These are phyloP conservation scores for Coprinopsis cinerea DNA, from an alignment of 768 basidiomycete species.

Conservation along the genomic window DNA sequence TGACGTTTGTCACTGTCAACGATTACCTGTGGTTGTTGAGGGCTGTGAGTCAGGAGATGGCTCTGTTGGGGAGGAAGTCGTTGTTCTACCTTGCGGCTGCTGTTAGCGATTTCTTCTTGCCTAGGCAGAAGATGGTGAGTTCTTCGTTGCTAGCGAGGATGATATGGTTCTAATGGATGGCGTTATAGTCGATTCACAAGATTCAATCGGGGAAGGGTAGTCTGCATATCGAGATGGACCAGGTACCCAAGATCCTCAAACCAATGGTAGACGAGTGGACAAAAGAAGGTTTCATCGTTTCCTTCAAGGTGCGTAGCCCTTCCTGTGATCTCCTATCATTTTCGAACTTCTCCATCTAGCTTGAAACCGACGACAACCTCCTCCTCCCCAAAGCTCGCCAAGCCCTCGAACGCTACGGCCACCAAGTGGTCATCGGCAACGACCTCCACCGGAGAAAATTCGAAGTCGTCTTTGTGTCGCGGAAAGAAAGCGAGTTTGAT, in stretches of 20 bases:
- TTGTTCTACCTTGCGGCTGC: conserved; percentile 98
- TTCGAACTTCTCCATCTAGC: conserved; percentile 37
- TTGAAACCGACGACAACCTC: conserved; percentile 83
- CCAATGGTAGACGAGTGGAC: conserved; percentile 95
- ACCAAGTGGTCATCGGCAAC: conserved; percentile 97
- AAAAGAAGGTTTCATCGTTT: conserved; percentile 84
- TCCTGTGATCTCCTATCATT: background rate
- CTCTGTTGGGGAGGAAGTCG: conserved; percentile 57
- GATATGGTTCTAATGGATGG: background rate
- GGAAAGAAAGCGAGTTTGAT: conserved; percentile 33
- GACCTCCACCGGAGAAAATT: conserved; percentile 87
- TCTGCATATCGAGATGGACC: conserved; percentile 95
- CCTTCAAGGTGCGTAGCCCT: conserved; percentile 77
- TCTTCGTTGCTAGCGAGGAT: background rate
- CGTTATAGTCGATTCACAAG: conserved; percentile 85
- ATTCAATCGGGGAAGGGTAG: conserved; percentile 97
- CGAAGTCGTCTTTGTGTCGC: conserved; percentile 89
- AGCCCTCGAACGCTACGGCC: conserved; percentile 90
- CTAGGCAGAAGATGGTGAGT: conserved; percentile 82
- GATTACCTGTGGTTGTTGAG: conserved; percentile 93
- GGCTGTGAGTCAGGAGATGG: conserved; percentile 75
- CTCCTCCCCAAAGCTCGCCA: conserved; percentile 87
- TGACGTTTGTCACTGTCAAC: conserved; percentile 91
- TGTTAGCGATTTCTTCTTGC: conserved; percentile 97
- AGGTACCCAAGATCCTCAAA: conserved; percentile 94